These are phyloP conservation scores for Pseudozyma pruni DNA, from an alignment of 1,284 basidiomycete genomes.

Conservation along the genomic window DNA sequence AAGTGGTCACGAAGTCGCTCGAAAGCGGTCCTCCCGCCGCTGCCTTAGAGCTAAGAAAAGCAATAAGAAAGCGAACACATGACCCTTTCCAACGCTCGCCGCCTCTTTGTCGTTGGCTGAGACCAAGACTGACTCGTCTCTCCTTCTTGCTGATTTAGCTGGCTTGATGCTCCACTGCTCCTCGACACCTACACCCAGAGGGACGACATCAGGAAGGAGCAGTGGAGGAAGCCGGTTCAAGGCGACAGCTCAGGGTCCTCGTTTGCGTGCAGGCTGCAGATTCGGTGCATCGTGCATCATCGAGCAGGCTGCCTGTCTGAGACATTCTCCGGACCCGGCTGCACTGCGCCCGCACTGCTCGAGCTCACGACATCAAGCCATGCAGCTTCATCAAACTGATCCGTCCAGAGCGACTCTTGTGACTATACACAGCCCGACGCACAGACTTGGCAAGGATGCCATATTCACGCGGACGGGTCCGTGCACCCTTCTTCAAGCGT, in stretches of 20 bases:
- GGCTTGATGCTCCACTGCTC: too few species aligned
- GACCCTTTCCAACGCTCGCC: not conserved
- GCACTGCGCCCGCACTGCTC: too few species aligned
- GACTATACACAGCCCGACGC: too few species aligned
- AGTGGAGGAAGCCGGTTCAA: not conserved
- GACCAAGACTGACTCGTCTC: too few species aligned
- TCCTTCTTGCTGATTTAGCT: too few species aligned
- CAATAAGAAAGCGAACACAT: conserved; percentile 1
- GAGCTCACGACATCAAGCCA: conserved; percentile 12
- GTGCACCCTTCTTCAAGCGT: too few species aligned
- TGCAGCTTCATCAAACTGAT: not conserved
- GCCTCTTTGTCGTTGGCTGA: too few species aligned
- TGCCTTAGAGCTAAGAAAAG: not conserved
- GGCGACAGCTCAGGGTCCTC: conserved; percentile 17
- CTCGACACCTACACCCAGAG: too few species aligned
- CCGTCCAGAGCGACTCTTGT: too few species aligned
- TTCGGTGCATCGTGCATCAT: conserved; percentile 23
- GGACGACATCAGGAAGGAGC: not conserved
- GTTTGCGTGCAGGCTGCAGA: conserved; percentile 13
- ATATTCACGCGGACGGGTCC: too few species aligned
- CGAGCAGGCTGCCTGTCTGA: conserved; percentile 6
- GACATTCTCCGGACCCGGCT: conserved; percentile 11
- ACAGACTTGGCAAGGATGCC: too few species aligned
- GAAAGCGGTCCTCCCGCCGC: conserved; percentile 1
- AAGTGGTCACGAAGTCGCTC: too few species aligned